These are phyloP conservation scores for Hura crepitans DNA, from an alignment of 441 rosid species.

Conservation along the genomic window DNA sequence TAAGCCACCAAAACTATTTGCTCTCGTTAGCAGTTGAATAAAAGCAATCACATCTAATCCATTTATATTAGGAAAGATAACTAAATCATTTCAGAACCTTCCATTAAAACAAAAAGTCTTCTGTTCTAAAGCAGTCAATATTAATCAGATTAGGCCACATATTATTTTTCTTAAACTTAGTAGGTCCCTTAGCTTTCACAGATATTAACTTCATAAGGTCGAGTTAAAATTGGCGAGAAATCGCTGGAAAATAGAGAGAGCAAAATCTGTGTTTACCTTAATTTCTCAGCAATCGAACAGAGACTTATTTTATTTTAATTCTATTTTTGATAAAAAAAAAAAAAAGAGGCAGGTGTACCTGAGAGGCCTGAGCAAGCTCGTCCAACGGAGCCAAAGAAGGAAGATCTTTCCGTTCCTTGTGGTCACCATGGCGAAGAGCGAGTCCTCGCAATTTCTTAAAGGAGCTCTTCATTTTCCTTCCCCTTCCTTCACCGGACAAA, in stretches of 20 bases:
- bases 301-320: too few relatives aligned
- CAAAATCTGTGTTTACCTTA: too few relatives aligned
- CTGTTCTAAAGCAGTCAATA: background rate
- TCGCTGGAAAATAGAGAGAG: too few relatives aligned
- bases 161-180: background rate
- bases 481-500: background rate
- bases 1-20: too few relatives aligned
- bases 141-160: background rate
- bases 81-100: background rate
- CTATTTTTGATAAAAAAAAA: background rate
- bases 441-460: slow-evolving; percentile 61
- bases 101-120: background rate
- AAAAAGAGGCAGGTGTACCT: slow-evolving; percentile 31
- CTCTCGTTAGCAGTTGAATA: background rate
- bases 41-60: background rate
- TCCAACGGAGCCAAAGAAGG: slow-evolving; percentile 45
- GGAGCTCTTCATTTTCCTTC: slow-evolving; percentile 62
- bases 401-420: slow-evolving; percentile 44
- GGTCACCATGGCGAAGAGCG: slow-evolving; percentile 41
- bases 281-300: too few relatives aligned
- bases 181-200: background rate
- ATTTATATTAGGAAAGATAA: background rate
- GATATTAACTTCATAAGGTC: too few relatives aligned
- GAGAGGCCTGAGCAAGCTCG: slow-evolving; percentile 73
- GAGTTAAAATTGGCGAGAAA: too few relatives aligned